Base-by-base conservation (phyloP, 352 stramenopile genomes). In the Plasmopara muralis region DNA sequence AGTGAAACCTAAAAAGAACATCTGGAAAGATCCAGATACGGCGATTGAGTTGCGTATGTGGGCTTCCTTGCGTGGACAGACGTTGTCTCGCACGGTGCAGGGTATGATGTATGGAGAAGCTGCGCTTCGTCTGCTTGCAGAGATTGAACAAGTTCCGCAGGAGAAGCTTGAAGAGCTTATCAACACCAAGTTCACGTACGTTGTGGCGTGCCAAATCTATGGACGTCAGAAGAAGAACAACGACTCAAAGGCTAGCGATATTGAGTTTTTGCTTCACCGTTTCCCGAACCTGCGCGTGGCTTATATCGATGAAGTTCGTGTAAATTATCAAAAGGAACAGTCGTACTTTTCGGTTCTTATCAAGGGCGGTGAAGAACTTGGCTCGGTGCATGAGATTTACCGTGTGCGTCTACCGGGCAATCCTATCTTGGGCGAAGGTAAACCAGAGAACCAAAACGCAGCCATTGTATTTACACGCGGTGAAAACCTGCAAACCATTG, bases 81-180 rank as follows among this genome's bases (percentile, higher is more conserved):
- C 97, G 5, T 79, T 99, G 16, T 87, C 93, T 37, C 77, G 97
- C 40, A 99, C 97, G 9, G 95, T 99, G 10, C 96, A 97, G 60
- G 97, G 97, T 29, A 99, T 99, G 93, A 99, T 99, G 97, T 98
- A 99, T 66, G 97, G 95, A 47, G 97, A 99, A 76, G 97, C 97
- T 16, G 96, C 97, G 3, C 90, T 99, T 15, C 90, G 95, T n/a
- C 70, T 99, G 37, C 77, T 99, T 6, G 95, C 91, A 2, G 91
- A 98, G 44, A 83, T 99, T 12, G 97, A 99, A 64, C 80, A 93
- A 60, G 69, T 95, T 49, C 64, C 82, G 13, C 70, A 85, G 16
- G 79, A 96, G 43, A 91, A 82, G 6, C 89, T 98, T 9, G 96
- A 99, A 62, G 93, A 98, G 56, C 59, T 99, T 45, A 86, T 99